Evolutionary conservation across 192 early-diverging fungal genomes (phyloP).

Genomic region (Haplosporangium gracile): DNA sequence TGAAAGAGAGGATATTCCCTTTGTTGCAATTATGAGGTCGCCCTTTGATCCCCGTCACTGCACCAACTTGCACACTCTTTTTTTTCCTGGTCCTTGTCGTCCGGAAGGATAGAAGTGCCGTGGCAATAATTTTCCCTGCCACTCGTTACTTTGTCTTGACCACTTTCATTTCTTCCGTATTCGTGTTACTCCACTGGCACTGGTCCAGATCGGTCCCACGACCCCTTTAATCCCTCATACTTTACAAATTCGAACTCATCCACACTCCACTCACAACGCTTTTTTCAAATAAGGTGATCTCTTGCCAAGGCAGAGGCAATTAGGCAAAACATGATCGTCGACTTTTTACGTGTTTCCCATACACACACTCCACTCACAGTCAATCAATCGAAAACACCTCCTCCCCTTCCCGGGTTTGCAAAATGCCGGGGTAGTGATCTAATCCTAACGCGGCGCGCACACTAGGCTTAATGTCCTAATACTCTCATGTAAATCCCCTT

Average conservation of each 20-base stretch:
- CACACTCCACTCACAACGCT: neutral
- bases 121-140: neutral
- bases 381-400: neutral
- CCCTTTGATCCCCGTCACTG: neutral
- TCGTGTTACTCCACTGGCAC: neutral
- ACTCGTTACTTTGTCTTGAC: neutral
- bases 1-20: neutral
- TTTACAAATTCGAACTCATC: neutral
- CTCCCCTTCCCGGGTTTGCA: neutral
- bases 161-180: neutral
- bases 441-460: neutral
- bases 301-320: neutral
- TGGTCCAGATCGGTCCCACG: neutral
- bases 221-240: neutral
- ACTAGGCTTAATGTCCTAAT: no score
- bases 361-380: neutral
- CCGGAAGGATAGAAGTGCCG: slow-evolving; percentile 6
- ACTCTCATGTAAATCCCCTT: no score
- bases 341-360: neutral
- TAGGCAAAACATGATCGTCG: neutral
- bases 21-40: neutral
- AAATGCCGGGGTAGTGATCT: neutral
- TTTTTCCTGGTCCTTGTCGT: neutral
- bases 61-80: neutral
- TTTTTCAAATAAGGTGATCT: neutral